A percentile compares a stretch with the other conserved stretches of the same genome.
These are phyloP conservation scores for Fonsecaea erecta DNA, from an alignment of 2,329 filamentous ascomycete genomes.

Conservation along the genomic window DNA sequence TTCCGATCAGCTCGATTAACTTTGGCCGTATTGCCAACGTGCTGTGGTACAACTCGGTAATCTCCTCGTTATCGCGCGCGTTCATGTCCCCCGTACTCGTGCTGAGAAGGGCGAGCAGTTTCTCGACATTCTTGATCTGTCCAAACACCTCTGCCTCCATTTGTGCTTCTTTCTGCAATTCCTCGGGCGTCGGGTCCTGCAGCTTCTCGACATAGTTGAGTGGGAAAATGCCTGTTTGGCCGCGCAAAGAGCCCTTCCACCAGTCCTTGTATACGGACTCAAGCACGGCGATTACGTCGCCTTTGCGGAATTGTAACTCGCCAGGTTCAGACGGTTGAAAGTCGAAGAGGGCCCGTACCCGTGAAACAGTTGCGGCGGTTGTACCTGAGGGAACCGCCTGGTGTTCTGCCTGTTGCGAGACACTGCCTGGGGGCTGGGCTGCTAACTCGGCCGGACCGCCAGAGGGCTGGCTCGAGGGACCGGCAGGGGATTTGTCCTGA, in stretches of 20 bases:
- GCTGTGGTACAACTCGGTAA: slow-evolving; percentile 86
- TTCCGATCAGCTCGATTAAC: slow-evolving; percentile 95
- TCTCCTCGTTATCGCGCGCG: slow-evolving; percentile 95
- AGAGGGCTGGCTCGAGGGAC: slow-evolving; percentile 44
- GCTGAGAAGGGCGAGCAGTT: slow-evolving; percentile 85
- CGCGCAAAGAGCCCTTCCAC: slow-evolving; percentile 95
- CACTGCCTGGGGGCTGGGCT: slow-evolving; percentile 42
- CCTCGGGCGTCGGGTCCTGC: slow-evolving; percentile 89
- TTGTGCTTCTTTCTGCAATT: slow-evolving; percentile 91
- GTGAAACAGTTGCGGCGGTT: slow-evolving; percentile 92
- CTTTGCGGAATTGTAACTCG: slow-evolving; percentile 94
- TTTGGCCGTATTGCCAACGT: slow-evolving; percentile 94
- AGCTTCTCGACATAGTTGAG: slow-evolving; percentile 99
- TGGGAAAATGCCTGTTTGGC: slow-evolving; percentile 96
- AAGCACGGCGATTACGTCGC: slow-evolving; percentile 94
- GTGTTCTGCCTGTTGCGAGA: slow-evolving; percentile 50
- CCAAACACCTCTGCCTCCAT: slow-evolving; percentile 86
- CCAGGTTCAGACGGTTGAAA: slow-evolving; percentile 93
- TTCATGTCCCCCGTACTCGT: slow-evolving; percentile 79
- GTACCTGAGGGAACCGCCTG: slow-evolving; percentile 76
- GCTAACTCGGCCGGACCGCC: slow-evolving; percentile 46
- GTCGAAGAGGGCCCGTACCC: slow-evolving; percentile 90
- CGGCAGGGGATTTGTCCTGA: slow-evolving; percentile 70
- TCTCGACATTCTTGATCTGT: slow-evolving; percentile 77
- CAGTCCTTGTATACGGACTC: slow-evolving; percentile 99